A percentile compares a stretch with the other conserved stretches of the same genome.
Conservation (phyloP, 75 land plant species). For the Azolla pinnata region DNA sequence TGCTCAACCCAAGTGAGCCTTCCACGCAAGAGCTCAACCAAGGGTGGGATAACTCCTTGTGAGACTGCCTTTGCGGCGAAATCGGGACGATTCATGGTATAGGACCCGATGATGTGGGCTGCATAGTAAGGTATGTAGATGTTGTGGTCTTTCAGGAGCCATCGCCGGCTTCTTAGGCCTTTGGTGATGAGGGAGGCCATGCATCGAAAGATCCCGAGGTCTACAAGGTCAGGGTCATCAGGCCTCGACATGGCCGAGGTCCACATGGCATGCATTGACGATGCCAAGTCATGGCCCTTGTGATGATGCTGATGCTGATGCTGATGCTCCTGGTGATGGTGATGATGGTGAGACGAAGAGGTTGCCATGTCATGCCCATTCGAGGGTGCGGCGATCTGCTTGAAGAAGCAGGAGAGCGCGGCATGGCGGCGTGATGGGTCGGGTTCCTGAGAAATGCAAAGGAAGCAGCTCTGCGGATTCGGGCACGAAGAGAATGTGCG, state of each 20-base stretch:
- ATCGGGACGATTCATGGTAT: conserved; percentile 50
- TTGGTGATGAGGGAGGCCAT: conserved; percentile 38
- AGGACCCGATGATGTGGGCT: conserved; percentile 74
- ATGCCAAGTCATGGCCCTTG: conserved; percentile 29
- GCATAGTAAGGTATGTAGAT: conserved; percentile 78
- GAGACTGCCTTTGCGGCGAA: conserved; percentile 52
- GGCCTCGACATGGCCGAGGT: conserved; percentile 56
- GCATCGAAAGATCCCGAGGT: conserved; percentile 43
- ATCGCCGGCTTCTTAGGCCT: conserved; percentile 29
- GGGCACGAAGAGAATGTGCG: conserved; percentile 8
- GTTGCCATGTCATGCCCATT: too few relatives aligned
- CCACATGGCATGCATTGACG: conserved; percentile 44
- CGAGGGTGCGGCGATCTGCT: conserved; percentile 30
- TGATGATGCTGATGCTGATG: too few relatives aligned
- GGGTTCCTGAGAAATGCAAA: conserved; percentile 44
- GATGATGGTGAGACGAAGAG: too few relatives aligned
- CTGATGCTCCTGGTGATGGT: too few relatives aligned
- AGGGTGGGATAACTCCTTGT: conserved; percentile 48
- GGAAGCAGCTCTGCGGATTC: conserved; percentile 37
- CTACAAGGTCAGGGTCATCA: conserved; percentile 43
- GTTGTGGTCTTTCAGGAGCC: conserved; percentile 52
- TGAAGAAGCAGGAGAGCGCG: conserved; percentile 28
- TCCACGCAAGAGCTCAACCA: conserved; percentile 63
- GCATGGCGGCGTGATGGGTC: conserved; percentile 17
- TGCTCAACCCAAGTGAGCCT: conserved; percentile 75